phyloP scores from a whole-genome alignment of 495 filamentous ascomycete genomes.

The Annulohypoxylon nitens region DNA sequence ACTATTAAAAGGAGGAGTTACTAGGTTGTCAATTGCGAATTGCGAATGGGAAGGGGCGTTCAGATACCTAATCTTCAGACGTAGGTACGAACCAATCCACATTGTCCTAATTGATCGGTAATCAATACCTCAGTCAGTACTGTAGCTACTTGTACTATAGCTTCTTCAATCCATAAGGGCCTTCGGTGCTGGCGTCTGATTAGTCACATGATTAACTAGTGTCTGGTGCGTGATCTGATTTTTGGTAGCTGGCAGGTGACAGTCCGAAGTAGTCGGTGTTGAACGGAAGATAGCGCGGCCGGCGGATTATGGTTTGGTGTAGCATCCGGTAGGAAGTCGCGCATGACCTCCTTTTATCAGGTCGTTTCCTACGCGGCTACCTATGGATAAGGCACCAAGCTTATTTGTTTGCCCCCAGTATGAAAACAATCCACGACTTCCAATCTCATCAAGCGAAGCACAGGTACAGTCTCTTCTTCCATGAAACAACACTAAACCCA shows the following conservation, averaged over 20 bases:
- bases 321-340: constrained; percentile 30
- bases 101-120: constrained; percentile 14
- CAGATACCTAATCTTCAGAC: not conserved
- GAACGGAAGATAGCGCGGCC: not conserved
- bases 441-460: constrained; percentile 23
- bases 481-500: constrained; percentile 38
- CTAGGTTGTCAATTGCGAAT: not conserved
- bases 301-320: constrained; percentile 6
- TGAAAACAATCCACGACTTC: constrained; percentile 36
- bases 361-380: constrained; percentile 23
- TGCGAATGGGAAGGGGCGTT: constrained; percentile 15
- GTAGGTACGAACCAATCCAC: constrained; percentile 30
- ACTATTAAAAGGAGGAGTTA: constrained; percentile 26
- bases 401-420: constrained; percentile 28
- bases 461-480: constrained; percentile 6
- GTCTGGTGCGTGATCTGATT: constrained; percentile 1
- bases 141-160: constrained; percentile 42
- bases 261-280: not conserved
- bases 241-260: not conserved
- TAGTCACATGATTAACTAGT: not conserved
- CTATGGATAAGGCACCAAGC: constrained; percentile 3
- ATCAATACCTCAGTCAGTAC: constrained; percentile 29
- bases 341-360: constrained; percentile 26
- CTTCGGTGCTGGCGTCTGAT: not conserved
- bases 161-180: constrained; percentile 11